phyloP scores from a whole-genome alignment of 371 early-diverging fungal genomes.

The Mortierella sp. region DNA sequence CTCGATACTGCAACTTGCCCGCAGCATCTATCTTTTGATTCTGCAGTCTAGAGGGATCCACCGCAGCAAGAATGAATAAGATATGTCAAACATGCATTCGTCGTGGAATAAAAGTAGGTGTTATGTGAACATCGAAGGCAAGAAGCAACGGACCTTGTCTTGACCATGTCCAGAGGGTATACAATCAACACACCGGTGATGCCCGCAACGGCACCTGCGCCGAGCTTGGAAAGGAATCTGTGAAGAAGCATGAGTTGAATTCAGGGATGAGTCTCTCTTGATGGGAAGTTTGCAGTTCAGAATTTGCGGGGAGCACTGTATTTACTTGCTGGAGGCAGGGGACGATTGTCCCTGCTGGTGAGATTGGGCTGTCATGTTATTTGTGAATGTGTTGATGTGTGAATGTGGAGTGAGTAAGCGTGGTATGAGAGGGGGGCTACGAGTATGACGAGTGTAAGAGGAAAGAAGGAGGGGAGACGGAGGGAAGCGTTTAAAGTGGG shows the following conservation, averaged over 20 bases:
- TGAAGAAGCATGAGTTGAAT: not conserved
- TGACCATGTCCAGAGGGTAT: conserved; percentile 73
- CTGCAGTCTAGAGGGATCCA: conserved; percentile 49
- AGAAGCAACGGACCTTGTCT: conserved; percentile 56
- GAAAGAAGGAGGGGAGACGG: too few species aligned
- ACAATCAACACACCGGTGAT: conserved; percentile 71
- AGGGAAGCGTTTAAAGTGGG: too few species aligned
- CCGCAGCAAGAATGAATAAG: too few species aligned
- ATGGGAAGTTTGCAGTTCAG: too few species aligned
- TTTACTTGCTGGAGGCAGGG: conserved; percentile 33
- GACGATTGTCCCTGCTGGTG: conserved; percentile 2
- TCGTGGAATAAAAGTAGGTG: too few species aligned
- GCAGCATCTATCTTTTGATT: conserved; percentile 54
- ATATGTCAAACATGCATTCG: too few species aligned
- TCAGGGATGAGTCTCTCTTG: not conserved
- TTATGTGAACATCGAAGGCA: too few species aligned
- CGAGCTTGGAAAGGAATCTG: conserved; percentile 62
- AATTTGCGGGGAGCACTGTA: not conserved
- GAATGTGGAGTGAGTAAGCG: not conserved
- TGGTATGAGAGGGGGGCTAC: not conserved
- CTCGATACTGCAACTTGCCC: conserved; percentile 56
- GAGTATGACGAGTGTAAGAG: not conserved
- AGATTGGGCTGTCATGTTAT: not conserved
- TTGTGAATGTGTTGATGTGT: not conserved
- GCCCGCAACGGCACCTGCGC: conserved; percentile 73